Evolutionary conservation across 73 alveolate species (phyloP), one percentile per base, ranked within the genome.

Genomic region (Paramecium sexaurelia): DNA sequence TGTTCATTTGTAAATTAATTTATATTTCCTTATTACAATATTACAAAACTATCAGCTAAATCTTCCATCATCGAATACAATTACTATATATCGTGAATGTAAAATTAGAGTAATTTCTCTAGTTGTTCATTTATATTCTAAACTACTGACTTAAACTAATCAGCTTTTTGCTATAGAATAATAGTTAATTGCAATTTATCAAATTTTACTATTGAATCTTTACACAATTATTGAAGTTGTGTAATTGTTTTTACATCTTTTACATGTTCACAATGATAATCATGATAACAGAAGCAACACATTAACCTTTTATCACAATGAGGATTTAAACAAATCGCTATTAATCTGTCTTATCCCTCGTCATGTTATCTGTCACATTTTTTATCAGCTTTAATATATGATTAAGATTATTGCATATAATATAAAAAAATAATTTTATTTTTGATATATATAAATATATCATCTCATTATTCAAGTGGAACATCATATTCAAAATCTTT

Each of bases 261-360:
- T 1, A 71, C 57, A 71, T 71, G 86, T 1, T 71, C 86, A 17
- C 86, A 0, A 37, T 71, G 86, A 71, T 71, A 71, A 37, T 71
- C 86, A 17, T 32, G n/a, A 36, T 71, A 71, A 9, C 86, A 71
- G 36, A 71, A 71, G 19, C 86, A 71, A 36, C 86, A 71, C 56
- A 71, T 35, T 19, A 71, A 71, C 19, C 36, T 71, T 17, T 71
- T 71, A 32, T 71, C 86, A 33, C 86, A 71, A 9, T 71, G 33
- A 15, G 61, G 61, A 37, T 71, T 71, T 71, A 71, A 40, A n/a
- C 86, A 71, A 36, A 71, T 37, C 2, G 86, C 29, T 27, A 71
- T 71, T 15, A 71, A 35, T 71, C 13, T 71, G 17, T 71, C 55
- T 5, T 11, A 71, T 15, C 86, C 86, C 15, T 71, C 17, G 0